Evolutionary conservation across 148 eudicot species (phyloP), one percentile per base, ranked within the genome.

Genomic region (Rhododendron vialii): DNA sequence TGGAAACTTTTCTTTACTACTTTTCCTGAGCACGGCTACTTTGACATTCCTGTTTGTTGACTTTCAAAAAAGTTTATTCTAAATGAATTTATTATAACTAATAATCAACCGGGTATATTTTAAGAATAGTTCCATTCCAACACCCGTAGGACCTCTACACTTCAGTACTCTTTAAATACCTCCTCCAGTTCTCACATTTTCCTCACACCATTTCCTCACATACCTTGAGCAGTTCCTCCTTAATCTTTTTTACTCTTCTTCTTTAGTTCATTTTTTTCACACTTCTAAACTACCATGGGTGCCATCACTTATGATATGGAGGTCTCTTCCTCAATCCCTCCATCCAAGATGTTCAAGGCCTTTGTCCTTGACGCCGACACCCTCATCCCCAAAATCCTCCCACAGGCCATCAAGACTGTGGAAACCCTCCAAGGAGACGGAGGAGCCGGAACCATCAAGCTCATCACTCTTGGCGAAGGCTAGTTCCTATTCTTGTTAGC

Each of bases 371-470:
- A 89, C 22, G 75, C 55, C 12, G 88, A 87, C 82, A 89, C 57
- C 86, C 88, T 89, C 65, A 47, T 89, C 75, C 91, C 89, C 22
- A 82, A 89, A 84, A 63, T 87, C 18, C 20, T 89, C 36, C 91
- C 88, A 0, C 82, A 85, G 6, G 91, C 86, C 18, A 71, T 89
- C 83, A 87, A 89, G 86, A 74, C 75, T 22, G 73, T 80, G 18
- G 86, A 88, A 48, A 83, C 75, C 65, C 81, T 87, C 5, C 83
- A 89, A 50, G 91, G 91, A 17, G 88, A 38, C 3, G 87, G 79
- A 87, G 87, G 85, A n/a, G 71, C 13, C 35, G 81, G 74, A 69
- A 82, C 76, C 74, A 83, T 20, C 69, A 24, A 61, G 28, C n/a
- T 61, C 28, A 24, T n/a, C 69, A 61, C 69, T 2, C 9, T 61